Percentiles rank a stretch among this genome's conserved stretches.
Conservation (phyloP, 2,329 filamentous ascomycete species). For the Nothophoma quercina region DNA sequence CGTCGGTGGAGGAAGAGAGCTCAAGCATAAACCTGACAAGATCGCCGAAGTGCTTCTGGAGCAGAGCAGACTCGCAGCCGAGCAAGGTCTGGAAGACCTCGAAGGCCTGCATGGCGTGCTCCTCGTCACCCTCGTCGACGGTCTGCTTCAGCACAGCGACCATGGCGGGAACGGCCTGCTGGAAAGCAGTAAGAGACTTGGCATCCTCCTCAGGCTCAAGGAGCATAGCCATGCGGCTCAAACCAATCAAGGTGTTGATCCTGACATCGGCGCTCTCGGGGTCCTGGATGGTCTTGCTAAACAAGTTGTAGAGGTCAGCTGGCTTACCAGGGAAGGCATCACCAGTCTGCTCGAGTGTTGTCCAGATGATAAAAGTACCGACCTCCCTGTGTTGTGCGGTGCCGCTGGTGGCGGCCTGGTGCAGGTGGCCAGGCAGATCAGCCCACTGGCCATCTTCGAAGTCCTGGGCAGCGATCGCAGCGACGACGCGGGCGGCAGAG, state of each 20-base stretch:
- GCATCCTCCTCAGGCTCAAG: conserved; percentile 87
- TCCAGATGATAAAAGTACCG: conserved; percentile 91
- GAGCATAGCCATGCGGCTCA: conserved; percentile 86
- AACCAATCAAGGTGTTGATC: conserved; percentile 90
- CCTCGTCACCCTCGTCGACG: conserved; percentile 81
- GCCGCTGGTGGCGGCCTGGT: conserved; percentile 78
- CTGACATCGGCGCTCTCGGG: conserved; percentile 90
- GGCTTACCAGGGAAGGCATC: conserved; percentile 85
- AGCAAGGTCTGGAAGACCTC: conserved; percentile 97
- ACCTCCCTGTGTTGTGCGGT: conserved; percentile 85
- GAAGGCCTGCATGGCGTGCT: conserved; percentile 87
- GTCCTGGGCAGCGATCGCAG: conserved; percentile 84
- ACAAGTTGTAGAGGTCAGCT: conserved; percentile 79
- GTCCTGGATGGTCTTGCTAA: conserved; percentile 87
- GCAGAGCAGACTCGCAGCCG: conserved; percentile 83
- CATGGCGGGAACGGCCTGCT: conserved; percentile 84
- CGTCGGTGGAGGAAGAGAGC: conserved; percentile 75
- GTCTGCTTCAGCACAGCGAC: conserved; percentile 87
- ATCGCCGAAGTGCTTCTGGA: conserved; percentile 87
- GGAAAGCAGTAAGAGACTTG: conserved; percentile 75
- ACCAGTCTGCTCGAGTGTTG: conserved; percentile 86
- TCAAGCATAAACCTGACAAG: conserved; percentile 94
- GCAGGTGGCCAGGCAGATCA: conserved; percentile 79
- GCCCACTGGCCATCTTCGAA: conserved; percentile 86
- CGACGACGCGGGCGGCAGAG: conserved; percentile 86